Base-by-base conservation (phyloP, 164 flowering plant species). In the Cinnamomum chago region DNA sequence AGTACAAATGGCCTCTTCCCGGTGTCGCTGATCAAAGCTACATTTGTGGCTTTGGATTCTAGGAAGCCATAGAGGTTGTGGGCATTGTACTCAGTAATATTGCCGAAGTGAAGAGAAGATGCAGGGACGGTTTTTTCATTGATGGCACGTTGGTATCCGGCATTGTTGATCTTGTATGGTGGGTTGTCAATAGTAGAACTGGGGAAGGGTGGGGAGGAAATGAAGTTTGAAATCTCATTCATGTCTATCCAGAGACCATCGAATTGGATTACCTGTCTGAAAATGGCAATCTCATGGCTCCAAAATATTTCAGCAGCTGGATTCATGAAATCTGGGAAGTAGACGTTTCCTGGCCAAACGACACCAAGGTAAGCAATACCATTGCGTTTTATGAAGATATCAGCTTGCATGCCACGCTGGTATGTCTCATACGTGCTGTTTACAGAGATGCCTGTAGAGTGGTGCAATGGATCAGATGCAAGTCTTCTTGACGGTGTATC, bases 221-320 rank as follows among this genome's bases (percentile, higher is more conserved):
- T 82, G 80, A 92, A 93, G 76, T 90, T 93, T 40, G 97, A 85
- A 58, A 85, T 2, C 79, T 94, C 98, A 76, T 94, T 94, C 98
- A 94, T 94, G 82, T 94, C 98, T 74, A 92, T 77, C 98, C 97
- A 94, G 14, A 93, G 85, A 23, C 98, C 98, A 75, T 94, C 96
- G 51, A 90, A 28, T 5, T 88, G 88, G 62, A 90, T 70, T 67
- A 84, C 58, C 70, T 87, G 79, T 0, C 62, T 85, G 66, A 94
- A 94, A 5, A 74, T 55, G 17, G 82, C 79, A 68, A 92, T 89
- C 80, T 94, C 98, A 28, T 72, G 75, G 0, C 64, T 75, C 98
- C 98, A 93, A 66, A 70, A 92, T 3, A 1, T 30, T 9, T 12
- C 70, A 28, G 75, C 62, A 0, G 50, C 67, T 7, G 94, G 97